These are phyloP conservation scores for Phytopythium montanum DNA, from an alignment of 352 stramenopile genomes.

Conservation along the genomic window DNA sequence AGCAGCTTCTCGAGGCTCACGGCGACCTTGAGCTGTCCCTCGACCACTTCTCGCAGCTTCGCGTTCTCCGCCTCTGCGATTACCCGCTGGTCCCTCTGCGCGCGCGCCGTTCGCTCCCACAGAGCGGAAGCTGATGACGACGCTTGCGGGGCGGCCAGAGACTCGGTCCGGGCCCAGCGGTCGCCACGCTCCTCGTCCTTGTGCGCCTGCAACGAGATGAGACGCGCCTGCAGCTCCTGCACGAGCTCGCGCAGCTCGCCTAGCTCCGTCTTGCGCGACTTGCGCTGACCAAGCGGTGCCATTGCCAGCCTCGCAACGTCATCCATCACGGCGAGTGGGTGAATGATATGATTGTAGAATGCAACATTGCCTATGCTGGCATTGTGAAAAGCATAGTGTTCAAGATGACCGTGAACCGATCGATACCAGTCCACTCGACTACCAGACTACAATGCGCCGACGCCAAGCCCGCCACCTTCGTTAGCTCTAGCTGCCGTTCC, in stretches of 20 bases:
- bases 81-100: constrained; percentile 29
- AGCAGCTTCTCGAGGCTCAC: constrained; percentile 23
- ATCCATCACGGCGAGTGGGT: no score
- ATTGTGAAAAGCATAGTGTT: no score
- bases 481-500: no score
- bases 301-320: no score
- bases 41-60: constrained; percentile 16
- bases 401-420: no score
- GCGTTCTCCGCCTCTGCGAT: constrained; percentile 33
- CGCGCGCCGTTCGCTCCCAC: constrained; percentile 34
- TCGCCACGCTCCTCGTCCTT: background rate
- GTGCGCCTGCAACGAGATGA: constrained; percentile 10
- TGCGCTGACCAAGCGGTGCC: constrained; percentile 4
- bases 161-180: background rate
- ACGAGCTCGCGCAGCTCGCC: constrained; percentile 24
- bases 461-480: no score
- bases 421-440: no score
- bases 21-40: constrained; percentile 28
- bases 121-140: constrained; percentile 2
- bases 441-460: no score
- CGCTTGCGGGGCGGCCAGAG: background rate
- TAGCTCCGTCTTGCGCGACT: constrained; percentile 26
- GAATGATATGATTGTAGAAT: no score
- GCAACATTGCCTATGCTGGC: no score
- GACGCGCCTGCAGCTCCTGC: constrained; percentile 21